phyloP scores from a whole-genome alignment of 2,329 filamentous ascomycete species.

The Achaetomium macrosporum region DNA sequence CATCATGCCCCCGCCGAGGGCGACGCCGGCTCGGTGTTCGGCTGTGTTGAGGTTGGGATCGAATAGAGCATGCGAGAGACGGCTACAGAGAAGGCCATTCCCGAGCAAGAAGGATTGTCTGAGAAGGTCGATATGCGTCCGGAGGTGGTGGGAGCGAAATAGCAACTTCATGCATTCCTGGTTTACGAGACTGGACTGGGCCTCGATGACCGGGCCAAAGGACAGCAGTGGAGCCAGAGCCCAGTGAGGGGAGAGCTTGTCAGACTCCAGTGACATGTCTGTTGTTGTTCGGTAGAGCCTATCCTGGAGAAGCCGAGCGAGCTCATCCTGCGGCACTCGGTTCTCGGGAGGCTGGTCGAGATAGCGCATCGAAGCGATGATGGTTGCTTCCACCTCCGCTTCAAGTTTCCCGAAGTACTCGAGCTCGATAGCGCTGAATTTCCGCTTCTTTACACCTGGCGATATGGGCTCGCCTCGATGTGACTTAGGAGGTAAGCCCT shows the following conservation, averaged over 20 bases:
- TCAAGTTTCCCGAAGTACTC: constrained; percentile 46
- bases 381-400: constrained; percentile 40
- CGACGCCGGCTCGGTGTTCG: constrained; percentile 63
- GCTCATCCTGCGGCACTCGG: constrained; percentile 28
- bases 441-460: neutral
- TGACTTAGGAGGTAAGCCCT: neutral
- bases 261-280: constrained; percentile 12
- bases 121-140: constrained; percentile 67
- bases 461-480: constrained; percentile 10
- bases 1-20: constrained; percentile 59
- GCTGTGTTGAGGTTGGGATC: constrained; percentile 75
- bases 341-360: constrained; percentile 35
- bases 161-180: constrained; percentile 68
- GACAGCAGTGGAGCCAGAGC: constrained; percentile 63
- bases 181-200: constrained; percentile 73
- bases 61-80: constrained; percentile 77
- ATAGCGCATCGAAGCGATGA: constrained; percentile 46
- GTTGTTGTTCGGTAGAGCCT: constrained; percentile 30
- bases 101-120: constrained; percentile 77
- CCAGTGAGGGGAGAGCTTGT: constrained; percentile 45
- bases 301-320: constrained; percentile 37
- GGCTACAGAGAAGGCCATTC: constrained; percentile 75
- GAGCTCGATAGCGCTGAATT: constrained; percentile 25
- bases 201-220: constrained; percentile 65
- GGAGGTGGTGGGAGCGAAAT: constrained; percentile 67